Evolutionary conservation across 768 basidiomycete genomes (phyloP), one percentile per base, ranked within the genome.

Genomic region (Panaeolus papilionaceus): DNA sequence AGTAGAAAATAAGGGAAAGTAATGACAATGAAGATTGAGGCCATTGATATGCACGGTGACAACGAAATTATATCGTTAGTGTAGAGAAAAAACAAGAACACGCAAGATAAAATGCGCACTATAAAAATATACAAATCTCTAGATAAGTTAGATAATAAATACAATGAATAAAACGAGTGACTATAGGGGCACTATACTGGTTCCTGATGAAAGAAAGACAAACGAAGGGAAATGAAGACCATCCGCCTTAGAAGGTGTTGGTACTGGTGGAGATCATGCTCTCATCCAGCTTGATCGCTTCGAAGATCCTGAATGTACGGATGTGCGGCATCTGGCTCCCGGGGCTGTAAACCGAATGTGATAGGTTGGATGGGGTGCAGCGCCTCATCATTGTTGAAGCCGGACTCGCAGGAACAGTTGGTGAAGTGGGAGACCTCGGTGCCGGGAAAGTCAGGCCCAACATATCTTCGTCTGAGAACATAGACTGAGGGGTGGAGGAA

Each of bases 241-340:
- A 68, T 6, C 39, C 39, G 23, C 8, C 40, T 68, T 74, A 45
- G 69, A 64, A n/a, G 66, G 66, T 45, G 66, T 64, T 14, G 69
- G n/a, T n/a, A n/a, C n/a, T n/a, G n/a, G 73, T 42, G 1, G 64
- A 33, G 47, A 76, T 68, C n/a, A 75, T 61, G 0, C 69, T 49
- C 26, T 73, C 73, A 61, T 76, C 76, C 45, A 77, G 69, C 64
- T 89, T 89, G 66, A 81, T 77, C 14, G 86, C 87, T 62, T 84
- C 79, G 68, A 83, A 88, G 3, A 89, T 80, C 47, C 81, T 80
- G 71, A 89, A 81, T 2, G 82, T 84, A 42, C 88, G 84, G 6
- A 88, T 79, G 65, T 88, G 84, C 4, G 84, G 81, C 62, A 87
- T 78, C 33, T 86, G 9, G 14, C 86, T 9, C 81, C 68, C 23